Percentiles rank a stretch among this genome's conserved stretches.
Evolutionary conservation across 768 basidiomycete genomes (phyloP).

Genomic region (Hericium alpestre): DNA sequence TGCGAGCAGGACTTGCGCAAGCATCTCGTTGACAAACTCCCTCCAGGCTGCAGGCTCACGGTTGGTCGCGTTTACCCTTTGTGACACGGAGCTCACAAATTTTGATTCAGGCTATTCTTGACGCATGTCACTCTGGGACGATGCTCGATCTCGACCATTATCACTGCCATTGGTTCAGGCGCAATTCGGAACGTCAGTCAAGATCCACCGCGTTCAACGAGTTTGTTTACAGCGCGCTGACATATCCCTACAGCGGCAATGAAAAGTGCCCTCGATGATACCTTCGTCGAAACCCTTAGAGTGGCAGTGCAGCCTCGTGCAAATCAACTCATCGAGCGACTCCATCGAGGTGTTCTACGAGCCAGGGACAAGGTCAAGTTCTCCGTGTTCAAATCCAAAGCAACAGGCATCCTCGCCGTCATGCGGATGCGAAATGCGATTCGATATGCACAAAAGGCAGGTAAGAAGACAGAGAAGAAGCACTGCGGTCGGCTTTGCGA

Average conservation of each 20-base stretch:
- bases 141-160: conserved; percentile 14
- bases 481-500: background rate
- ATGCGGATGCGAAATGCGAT: background rate
- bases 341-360: no score
- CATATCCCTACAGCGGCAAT: background rate
- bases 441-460: background rate
- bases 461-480: background rate
- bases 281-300: no score
- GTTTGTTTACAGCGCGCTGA: background rate
- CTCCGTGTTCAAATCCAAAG: no score
- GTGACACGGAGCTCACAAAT: background rate
- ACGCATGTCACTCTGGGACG: conserved; percentile 15
- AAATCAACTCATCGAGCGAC: no score
- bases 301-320: no score
- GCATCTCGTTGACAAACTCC: conserved; percentile 11
- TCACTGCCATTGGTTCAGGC: conserved; percentile 2
- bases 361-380: no score
- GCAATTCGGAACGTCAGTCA: background rate
- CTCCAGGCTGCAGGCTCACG: conserved; percentile 8
- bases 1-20: conserved; percentile 2
- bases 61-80: background rate
- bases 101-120: conserved; percentile 11
- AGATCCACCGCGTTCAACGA: background rate
- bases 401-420: background rate
- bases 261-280: no score